Evolutionary conservation across 1,139 yeast species (phyloP).

Genomic region (Tardiomyces digboiensis): DNA sequence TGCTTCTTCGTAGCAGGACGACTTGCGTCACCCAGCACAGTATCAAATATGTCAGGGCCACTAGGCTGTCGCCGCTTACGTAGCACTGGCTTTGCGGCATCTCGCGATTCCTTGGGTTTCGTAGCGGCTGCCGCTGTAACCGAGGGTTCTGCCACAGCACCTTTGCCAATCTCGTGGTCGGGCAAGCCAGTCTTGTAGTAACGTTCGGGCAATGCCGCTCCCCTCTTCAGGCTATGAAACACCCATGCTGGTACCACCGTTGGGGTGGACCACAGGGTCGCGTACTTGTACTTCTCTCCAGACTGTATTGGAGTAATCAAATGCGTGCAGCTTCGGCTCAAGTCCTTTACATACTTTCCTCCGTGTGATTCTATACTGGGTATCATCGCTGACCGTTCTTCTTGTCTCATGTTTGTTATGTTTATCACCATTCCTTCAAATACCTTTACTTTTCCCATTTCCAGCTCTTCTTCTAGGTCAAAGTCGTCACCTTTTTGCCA

Average conservation of each 20-base stretch:
- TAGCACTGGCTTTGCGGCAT: constrained; percentile 9
- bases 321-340: constrained; percentile 42
- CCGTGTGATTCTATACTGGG: constrained; percentile 41
- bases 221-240: constrained; percentile 49
- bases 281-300: constrained; percentile 58
- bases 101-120: background rate
- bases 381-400: constrained; percentile 29
- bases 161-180: constrained; percentile 31
- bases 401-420: constrained; percentile 38
- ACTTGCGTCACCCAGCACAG: constrained; percentile 3
- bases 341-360: constrained; percentile 48
- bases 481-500: constrained; percentile 49
- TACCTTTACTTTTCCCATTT: constrained; percentile 28
- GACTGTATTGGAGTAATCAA: constrained; percentile 36
- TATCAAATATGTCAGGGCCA: constrained; percentile 11
- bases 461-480: constrained; percentile 21
- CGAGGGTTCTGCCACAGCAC: constrained; percentile 22
- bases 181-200: constrained; percentile 31
- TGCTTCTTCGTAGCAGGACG: constrained; percentile 5
- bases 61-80: constrained; percentile 15
- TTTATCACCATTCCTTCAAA: constrained; percentile 43
- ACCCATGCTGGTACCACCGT: constrained; percentile 74
- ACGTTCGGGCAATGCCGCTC: constrained; percentile 44
- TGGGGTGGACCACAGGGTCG: constrained; percentile 58
- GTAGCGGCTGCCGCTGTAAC: constrained; percentile 3